Conservation (phyloP, 331 rosid species). For the Telfairia occidentalis region DNA sequence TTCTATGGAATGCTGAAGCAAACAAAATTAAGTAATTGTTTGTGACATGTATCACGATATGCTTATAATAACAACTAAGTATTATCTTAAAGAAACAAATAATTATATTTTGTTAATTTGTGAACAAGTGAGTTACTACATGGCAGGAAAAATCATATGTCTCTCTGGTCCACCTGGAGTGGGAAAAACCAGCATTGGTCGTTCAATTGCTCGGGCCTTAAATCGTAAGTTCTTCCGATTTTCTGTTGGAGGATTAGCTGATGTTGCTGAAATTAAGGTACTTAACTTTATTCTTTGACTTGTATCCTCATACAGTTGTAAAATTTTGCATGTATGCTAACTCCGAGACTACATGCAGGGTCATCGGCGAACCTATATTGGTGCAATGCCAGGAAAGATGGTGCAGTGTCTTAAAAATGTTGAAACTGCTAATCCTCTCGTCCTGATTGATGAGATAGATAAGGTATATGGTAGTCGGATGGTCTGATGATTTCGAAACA, state of each 20-base stretch:
- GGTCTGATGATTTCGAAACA: slow-evolving; percentile 15
- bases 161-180: slow-evolving; percentile 99
- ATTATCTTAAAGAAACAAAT: not conserved
- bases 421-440: slow-evolving; percentile 95
- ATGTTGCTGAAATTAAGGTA: slow-evolving; percentile 99
- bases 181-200: slow-evolving; percentile 99
- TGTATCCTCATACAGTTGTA: not conserved
- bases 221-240: slow-evolving; percentile 88
- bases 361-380: slow-evolving; percentile 97
- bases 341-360: slow-evolving; percentile 50
- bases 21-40: not conserved
- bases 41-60: not conserved
- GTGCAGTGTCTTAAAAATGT: slow-evolving; percentile 98
- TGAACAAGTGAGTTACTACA: not conserved
- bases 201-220: slow-evolving; percentile 97
- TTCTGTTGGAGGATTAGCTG: slow-evolving; percentile 96
- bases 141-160: slow-evolving; percentile 83
- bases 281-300: not conserved
- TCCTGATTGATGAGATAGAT: slow-evolving; percentile 94
- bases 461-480: slow-evolving; percentile 43
- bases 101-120: not conserved
- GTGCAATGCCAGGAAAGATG: slow-evolving; percentile 99
- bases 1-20: not conserved
- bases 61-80: not conserved
- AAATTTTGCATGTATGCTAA: slow-evolving; percentile 3